phyloP scores from a whole-genome alignment of 2,329 filamentous ascomycete species.

The Diaporthe helianthi region DNA sequence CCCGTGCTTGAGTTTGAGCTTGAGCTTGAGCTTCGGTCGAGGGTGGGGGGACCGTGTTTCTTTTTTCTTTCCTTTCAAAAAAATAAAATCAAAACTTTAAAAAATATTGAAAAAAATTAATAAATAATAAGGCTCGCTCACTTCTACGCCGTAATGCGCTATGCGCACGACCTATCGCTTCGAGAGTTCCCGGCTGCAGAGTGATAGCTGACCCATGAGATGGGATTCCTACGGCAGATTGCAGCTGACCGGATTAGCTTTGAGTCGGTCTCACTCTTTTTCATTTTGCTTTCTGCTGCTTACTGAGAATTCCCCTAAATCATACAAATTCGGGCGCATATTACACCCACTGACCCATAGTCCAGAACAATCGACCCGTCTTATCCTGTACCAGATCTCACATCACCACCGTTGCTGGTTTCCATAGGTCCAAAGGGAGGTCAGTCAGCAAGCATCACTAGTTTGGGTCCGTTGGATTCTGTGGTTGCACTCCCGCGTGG shows the following conservation, averaged over 20 bases:
- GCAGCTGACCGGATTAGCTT: not conserved
- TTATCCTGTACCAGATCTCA: not conserved
- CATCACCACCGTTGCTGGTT: not conserved
- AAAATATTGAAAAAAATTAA: no score
- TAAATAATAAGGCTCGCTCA: no score
- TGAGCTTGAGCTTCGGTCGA: no score
- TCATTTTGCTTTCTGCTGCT: not conserved
- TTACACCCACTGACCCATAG: not conserved
- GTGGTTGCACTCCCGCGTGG: constrained; percentile 11
- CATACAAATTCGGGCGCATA: not conserved
- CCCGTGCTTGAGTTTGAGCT: not conserved
- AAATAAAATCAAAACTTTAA: no score
- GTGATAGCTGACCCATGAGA: not conserved
- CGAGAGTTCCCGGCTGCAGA: constrained; percentile 13
- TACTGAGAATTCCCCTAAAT: not conserved
- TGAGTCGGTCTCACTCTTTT: not conserved
- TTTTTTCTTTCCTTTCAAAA: no score
- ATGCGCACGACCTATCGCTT: constrained; percentile 13
- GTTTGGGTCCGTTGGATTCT: constrained; percentile 6
- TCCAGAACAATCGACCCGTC: not conserved
- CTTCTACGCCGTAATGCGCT: not conserved
- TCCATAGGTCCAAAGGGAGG: not conserved
- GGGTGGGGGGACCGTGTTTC: no score
- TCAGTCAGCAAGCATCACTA: not conserved
- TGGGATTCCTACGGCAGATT: not conserved